Conservation (phyloP, 495 filamentous ascomycete species). For the Trichoderma virens region DNA sequence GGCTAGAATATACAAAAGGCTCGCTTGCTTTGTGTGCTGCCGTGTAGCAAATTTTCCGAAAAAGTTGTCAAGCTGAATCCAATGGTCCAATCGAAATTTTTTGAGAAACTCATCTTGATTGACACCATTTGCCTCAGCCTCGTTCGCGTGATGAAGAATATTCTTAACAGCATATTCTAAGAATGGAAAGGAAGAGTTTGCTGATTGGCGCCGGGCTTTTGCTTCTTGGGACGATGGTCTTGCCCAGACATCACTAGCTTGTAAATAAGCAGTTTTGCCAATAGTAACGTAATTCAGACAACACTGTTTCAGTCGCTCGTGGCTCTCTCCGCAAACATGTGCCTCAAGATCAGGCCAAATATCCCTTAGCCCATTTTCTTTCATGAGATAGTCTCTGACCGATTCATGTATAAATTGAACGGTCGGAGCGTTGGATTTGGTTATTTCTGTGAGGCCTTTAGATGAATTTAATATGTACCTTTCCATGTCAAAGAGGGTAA, state of each 20-base stretch:
- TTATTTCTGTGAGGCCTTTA: slow-evolving; percentile 18
- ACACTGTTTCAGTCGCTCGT: background rate
- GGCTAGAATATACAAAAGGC: background rate
- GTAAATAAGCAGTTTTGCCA: background rate
- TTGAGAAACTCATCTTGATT: background rate
- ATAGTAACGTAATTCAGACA: background rate
- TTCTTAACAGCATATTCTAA: background rate
- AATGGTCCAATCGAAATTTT: background rate
- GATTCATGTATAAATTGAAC: slow-evolving; percentile 47
- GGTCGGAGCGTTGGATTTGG: slow-evolving; percentile 16
- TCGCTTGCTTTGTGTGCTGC: background rate
- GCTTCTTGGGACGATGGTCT: background rate
- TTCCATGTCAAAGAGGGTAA: background rate
- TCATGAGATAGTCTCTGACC: slow-evolving; percentile 35
- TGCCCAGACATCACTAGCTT: background rate
- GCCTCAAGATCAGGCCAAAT: slow-evolving; percentile 10
- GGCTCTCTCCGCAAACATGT: background rate
- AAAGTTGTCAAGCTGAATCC: background rate
- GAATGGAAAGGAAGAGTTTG: background rate
- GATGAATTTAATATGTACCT: slow-evolving; percentile 31
- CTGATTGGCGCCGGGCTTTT: background rate
- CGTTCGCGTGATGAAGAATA: background rate
- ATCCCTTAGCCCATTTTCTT: slow-evolving; percentile 26
- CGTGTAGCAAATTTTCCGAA: background rate
- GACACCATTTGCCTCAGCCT: background rate